phyloP scores from a whole-genome alignment of 2,329 filamentous ascomycete species.

The Sporothrix pallida region DNA sequence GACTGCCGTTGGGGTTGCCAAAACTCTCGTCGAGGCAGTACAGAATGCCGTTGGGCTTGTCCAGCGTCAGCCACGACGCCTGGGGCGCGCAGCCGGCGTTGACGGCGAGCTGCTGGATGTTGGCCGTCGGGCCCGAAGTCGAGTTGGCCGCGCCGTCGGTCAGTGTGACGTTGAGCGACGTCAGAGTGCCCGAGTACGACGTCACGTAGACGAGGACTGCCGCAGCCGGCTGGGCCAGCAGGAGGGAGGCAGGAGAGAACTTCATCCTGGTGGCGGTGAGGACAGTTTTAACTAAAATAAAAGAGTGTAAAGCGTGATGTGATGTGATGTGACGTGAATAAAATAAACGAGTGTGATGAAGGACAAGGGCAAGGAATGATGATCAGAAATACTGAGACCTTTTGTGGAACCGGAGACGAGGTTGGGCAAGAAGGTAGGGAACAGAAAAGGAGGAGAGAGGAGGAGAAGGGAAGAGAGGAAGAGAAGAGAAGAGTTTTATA shows the following conservation, averaged over 20 bases:
- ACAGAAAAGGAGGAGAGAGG: neutral
- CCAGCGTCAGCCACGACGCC: conserved; percentile 66
- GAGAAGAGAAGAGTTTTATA: neutral
- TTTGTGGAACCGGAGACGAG: conserved; percentile 14
- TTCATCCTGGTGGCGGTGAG: neutral
- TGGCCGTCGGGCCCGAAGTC: conserved; percentile 34
- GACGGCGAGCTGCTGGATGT: conserved; percentile 51
- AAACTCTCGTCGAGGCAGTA: conserved; percentile 67
- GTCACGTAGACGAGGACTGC: conserved; percentile 54
- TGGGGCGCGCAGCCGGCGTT: conserved; percentile 57
- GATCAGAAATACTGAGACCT: neutral
- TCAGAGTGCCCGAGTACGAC: conserved; percentile 56
- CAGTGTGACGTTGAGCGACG: conserved; percentile 53
- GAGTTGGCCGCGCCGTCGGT: conserved; percentile 38
- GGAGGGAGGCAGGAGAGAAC: conserved; percentile 35
- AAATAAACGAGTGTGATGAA: neutral
- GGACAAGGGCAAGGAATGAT: neutral
- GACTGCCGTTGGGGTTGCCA: conserved; percentile 52
- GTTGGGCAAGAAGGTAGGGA: neutral
- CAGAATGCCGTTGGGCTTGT: conserved; percentile 55
- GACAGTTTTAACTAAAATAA: neutral
- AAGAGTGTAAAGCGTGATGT: neutral
- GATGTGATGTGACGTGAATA: neutral
- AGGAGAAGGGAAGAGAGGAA: neutral
- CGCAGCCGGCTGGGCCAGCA: conserved; percentile 43